Base-by-base conservation (phyloP, 345 rosid species). In the Rhodomyrtus tomentosa region DNA sequence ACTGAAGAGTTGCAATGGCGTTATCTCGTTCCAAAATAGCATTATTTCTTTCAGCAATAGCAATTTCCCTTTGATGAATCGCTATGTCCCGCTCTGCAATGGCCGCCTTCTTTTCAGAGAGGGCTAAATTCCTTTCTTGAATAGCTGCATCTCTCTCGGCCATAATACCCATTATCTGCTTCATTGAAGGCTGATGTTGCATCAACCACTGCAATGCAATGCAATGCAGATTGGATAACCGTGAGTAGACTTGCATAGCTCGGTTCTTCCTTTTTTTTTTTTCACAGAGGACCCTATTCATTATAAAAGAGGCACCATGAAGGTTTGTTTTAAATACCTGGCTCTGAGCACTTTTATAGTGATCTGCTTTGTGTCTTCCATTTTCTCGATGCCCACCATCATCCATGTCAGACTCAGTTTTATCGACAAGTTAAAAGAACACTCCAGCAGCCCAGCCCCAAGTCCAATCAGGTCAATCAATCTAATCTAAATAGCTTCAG, bases 171-270 rank as follows among this genome's bases (percentile, higher is more conserved):
- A 98, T 98, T 82, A 98, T 95, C 91, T 98, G 99, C 92, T 98
- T 98, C 99, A 98, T 98, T 27, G 99, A 94, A 72, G 99, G 99
- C 91, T 95, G 98, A 89, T 93, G 93, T 87, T 93, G 99, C 96
- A 94, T 90, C 90, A 94, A 87, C 99, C 98, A 95, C 98, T 97
- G 94, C 88, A 87, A 83, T 79, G 83, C 73, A 84, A 88, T 97
- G 94, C 88, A 87, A 83, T 79, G 83, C 73, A 84, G 89, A 58
- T 45, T 84, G 82, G 72, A 56, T 16, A 32, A 48, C n/a, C 16
- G 32, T 24, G 24, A 85, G 21, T 84, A 82, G 36, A 82, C 74
- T 72, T 29, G 56, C 25, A 38, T 55, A 58, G 68, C 32, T 36
- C 42, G 7, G 20, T 51, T 49, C 51, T 48, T 14, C 14, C 12